phyloP scores from a whole-genome alignment of 2,329 filamentous ascomycete species.

The Catunica adiposa region DNA sequence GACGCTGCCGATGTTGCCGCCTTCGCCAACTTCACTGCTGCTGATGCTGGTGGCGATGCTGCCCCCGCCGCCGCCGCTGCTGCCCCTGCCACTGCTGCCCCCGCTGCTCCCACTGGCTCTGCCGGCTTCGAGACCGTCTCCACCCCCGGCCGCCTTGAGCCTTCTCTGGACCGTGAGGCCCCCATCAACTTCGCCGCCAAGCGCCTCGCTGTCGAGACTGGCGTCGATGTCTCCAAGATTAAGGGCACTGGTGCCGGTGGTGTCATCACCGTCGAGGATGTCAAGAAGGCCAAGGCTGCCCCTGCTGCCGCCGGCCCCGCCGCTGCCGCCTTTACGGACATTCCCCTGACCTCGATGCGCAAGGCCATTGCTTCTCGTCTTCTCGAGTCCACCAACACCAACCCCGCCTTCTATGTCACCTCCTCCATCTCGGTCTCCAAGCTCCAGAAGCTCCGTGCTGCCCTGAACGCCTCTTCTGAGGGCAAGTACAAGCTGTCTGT shows the following conservation, averaged over 20 bases:
- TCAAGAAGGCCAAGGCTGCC: slow-evolving; percentile 65
- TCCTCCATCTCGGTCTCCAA: slow-evolving; percentile 82
- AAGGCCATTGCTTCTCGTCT: slow-evolving; percentile 93
- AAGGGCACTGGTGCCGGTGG: slow-evolving; percentile 80
- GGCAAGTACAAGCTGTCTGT: slow-evolving; percentile 99
- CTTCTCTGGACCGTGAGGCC: slow-evolving; percentile 67
- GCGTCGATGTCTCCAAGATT: slow-evolving; percentile 56
- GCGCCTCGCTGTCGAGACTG: slow-evolving; percentile 71
- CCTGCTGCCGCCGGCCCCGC: slow-evolving; percentile 35
- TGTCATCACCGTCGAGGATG: slow-evolving; percentile 78
- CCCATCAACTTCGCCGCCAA: slow-evolving; percentile 57
- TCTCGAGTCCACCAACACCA: slow-evolving; percentile 74
- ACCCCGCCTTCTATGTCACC: slow-evolving; percentile 97
- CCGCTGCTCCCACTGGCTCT: slow-evolving; percentile 23
- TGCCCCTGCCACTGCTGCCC: slow-evolving; percentile 38
- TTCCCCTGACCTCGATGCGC: slow-evolving; percentile 79
- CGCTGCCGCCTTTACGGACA: slow-evolving; percentile 62
- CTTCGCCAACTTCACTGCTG: slow-evolving; percentile 74
- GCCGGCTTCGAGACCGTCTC: slow-evolving; percentile 50
- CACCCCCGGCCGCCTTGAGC: slow-evolving; percentile 62
- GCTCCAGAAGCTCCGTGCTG: slow-evolving; percentile 87
- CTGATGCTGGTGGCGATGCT: slow-evolving; percentile 64
- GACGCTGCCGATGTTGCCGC: slow-evolving; percentile 74
- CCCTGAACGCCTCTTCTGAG: slow-evolving; percentile 73
- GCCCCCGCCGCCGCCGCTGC: slow-evolving; percentile 45